Base-by-base conservation (phyloP, 352 stramenopile genomes). In the Pythium guiyangense region DNA sequence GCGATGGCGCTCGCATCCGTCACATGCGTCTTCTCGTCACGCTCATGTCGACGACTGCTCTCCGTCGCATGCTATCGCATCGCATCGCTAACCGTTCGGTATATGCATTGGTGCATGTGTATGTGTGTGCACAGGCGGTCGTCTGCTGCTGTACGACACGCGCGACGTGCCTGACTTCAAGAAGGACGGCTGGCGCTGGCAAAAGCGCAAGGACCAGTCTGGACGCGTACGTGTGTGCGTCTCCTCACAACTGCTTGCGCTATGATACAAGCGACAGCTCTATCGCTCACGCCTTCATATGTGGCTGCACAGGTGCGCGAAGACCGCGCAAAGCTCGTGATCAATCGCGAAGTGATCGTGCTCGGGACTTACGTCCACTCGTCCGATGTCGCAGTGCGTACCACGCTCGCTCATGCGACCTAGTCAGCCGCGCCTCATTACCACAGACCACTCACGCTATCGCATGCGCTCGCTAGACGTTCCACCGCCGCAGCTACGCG, bases 281-380 rank as follows among this genome's bases (percentile, higher is more conserved):
- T 37, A 9, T 11, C 31, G 25, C 3, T 15, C 15, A 27, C 17
- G n/a, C 4, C 10, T 20, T 20, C 39, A 20, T 17, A 47, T 47
- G 20, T 10, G 2, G 3, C 6, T 25, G 11, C 47, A 15, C 40
- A 86, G 77, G 75, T 90, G 42, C 77, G 85, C 22, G 85, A 94
- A 54, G 85, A 94, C 52, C 80, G 83, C 46, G 85, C 85, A 10
- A 94, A 94, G 50, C 73, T 94, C 26, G 83, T 92, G 44, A 82
- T 94, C 55, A 94, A 92, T 50, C 80, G 85, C 49, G 63, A 90
- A 59, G 66, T 90, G 26, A 88, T 91, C 52, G 79, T 94, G 27
- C 60, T 94, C 14, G 85, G 84, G 27, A 87, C 74, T 9, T 94
- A 94, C 67, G 85, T 92, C 25, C 85, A 94, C 64, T 94, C 85